Conservation (phyloP, 2,329 filamentous ascomycete genomes). For the Penicillium sp. region DNA sequence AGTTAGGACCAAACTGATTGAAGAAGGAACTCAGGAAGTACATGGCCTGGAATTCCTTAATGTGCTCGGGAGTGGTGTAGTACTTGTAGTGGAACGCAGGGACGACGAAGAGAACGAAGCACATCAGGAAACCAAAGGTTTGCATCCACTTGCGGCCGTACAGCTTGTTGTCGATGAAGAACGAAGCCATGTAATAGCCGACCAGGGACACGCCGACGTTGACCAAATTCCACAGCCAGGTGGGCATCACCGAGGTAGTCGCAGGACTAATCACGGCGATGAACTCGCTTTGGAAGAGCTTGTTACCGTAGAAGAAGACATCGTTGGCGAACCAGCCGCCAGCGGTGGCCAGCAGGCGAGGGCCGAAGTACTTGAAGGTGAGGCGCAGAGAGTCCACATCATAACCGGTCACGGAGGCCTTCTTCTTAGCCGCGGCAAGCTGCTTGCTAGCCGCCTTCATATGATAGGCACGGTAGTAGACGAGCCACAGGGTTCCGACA, state of each 20-base stretch:
- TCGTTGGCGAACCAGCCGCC: conserved; percentile 95
- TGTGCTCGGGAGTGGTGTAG: conserved; percentile 67
- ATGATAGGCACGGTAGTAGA: conserved; percentile 94
- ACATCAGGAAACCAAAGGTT: conserved; percentile 87
- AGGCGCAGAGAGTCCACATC: conserved; percentile 77
- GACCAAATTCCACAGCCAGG: conserved; percentile 89
- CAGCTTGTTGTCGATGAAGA: conserved; percentile 92
- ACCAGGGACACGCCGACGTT: conserved; percentile 82
- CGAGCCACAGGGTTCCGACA: conserved; percentile 86
- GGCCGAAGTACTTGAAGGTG: conserved; percentile 79
- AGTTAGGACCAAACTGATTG: conserved; percentile 98
- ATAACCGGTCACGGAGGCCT: conserved; percentile 84
- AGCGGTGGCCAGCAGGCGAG: conserved; percentile 80
- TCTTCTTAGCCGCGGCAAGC: conserved; percentile 78
- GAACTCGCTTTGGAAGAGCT: conserved; percentile 91
- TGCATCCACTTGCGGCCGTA: conserved; percentile 97
- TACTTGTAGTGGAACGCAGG: conserved; percentile 85
- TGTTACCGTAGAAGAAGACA: conserved; percentile 99
- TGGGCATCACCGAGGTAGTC: conserved; percentile 72
- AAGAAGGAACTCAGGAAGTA: conserved; percentile 98
- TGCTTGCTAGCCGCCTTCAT: conserved; percentile 87
- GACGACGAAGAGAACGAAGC: conserved; percentile 89
- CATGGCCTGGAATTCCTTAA: conserved; percentile 94
- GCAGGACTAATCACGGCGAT: conserved; percentile 74
- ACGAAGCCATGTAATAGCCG: conserved; percentile 86